Conservation (phyloP, 2,329 filamentous ascomycete genomes). For the Hirsutella minnesotensis region DNA sequence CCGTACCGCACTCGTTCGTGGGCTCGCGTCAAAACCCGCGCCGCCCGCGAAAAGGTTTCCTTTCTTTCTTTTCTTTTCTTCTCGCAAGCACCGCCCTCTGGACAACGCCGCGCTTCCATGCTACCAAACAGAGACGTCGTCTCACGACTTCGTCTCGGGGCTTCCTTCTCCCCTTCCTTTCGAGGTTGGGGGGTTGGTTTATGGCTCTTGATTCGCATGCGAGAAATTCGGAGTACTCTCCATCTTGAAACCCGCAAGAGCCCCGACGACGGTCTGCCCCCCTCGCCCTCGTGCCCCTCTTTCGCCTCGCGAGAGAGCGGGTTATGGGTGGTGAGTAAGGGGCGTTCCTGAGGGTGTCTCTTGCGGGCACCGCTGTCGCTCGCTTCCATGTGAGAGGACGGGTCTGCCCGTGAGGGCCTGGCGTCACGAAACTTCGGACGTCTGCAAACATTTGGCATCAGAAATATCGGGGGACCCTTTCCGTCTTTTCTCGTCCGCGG, state of each 20-base stretch:
- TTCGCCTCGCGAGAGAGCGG: too few relatives aligned
- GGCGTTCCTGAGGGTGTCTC: too few relatives aligned
- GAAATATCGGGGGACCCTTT: constrained; percentile 10
- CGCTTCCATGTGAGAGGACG: constrained; percentile 7
- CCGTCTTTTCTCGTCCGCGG: too few relatives aligned
- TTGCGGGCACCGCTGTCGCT: constrained; percentile 11
- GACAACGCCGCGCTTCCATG: constrained; percentile 14
- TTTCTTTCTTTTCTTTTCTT: constrained; percentile 1
- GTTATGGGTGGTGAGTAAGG: too few relatives aligned
- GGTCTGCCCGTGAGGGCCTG: constrained; percentile 12
- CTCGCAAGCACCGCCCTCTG: constrained; percentile 11
- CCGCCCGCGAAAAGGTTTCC: not conserved
- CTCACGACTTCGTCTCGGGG: constrained; percentile 1
- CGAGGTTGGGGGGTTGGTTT: not conserved
- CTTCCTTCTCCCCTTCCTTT: not conserved
- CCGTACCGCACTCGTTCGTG: too few relatives aligned
- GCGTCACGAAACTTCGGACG: constrained; percentile 8
- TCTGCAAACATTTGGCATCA: constrained; percentile 11
- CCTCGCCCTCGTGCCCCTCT: too few relatives aligned
- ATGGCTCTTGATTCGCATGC: constrained; percentile 6
- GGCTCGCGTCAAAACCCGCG: too few relatives aligned
- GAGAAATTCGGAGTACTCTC: constrained; percentile 14
- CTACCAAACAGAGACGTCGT: constrained; percentile 9
- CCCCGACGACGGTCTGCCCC: too few relatives aligned
- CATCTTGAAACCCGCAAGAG: too few relatives aligned